Evolutionary conservation across 2,329 filamentous ascomycete species (phyloP), one percentile per base, ranked within the genome.

Genomic region (Didymella pinodella): DNA sequence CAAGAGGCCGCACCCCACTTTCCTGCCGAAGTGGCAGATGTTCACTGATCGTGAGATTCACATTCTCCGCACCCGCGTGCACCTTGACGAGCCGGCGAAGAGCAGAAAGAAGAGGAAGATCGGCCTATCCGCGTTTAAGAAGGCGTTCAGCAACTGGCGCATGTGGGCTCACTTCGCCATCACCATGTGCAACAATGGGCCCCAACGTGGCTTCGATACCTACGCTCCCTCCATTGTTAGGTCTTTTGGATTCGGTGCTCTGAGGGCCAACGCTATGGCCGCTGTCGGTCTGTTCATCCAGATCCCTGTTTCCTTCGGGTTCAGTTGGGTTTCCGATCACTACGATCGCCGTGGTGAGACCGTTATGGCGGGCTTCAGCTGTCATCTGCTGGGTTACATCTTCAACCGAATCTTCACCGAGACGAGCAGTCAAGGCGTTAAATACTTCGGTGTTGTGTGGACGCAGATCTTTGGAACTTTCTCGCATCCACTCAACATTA

Each of bases 121-220:
- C 62, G 79, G 79, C 1, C 65, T 74, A 4, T 59, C 57, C 16
- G 80, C 80, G 2, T 83, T 84, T 70, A 82, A 79, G 70, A 77
- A 77, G 64, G 77, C 79, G n/a, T 65, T 84, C 62, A 70, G 70
- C 20, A 81, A 83, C 69, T 84, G 83, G 74, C 78, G 83, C 1
- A 77, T 86, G n/a, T 82, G 82, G 76, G 72, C 80, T 6, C 85
- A 86, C 49, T 77, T 84, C 6, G 58, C 82, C 18, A 81, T 86
- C 58, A 83, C 84, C 34, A 63, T 84, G 29, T 61, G 75, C 71
- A 84, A 83, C 71, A 79, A 84, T 64, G 72, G 82, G 12, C 80
- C 82, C 18, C 77, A 84, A 65, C 65, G 79, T 69, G 78, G 79
- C 1, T 80, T 84, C 41, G 78, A 34, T 16, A 34, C 32, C 14